Conservation (phyloP, 345 rosid species). For the Salix purpurea region DNA sequence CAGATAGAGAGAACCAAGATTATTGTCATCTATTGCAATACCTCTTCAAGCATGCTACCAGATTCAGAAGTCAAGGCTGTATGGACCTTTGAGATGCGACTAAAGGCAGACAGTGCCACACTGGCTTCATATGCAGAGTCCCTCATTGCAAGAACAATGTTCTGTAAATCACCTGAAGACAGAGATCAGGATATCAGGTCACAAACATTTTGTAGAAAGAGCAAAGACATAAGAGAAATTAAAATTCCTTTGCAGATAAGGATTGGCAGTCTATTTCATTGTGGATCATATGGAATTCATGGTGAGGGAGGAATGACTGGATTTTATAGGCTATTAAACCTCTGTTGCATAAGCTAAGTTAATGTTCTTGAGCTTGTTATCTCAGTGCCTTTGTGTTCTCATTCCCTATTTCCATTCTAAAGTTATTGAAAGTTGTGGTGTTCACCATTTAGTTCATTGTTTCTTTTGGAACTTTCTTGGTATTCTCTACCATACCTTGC, state of each 20-base stretch:
- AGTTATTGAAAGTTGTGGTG: background rate
- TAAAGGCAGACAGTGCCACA: slow-evolving; percentile 66
- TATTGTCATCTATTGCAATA: slow-evolving; percentile 18
- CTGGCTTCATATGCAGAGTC: slow-evolving; percentile 84
- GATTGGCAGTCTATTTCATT: background rate
- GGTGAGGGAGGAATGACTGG: background rate
- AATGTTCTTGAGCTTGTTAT: background rate
- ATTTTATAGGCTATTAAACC: background rate
- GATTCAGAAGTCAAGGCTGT: slow-evolving; percentile 93
- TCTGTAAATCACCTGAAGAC: slow-evolving; percentile 68
- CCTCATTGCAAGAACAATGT: slow-evolving; percentile 75
- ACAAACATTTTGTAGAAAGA: background rate
- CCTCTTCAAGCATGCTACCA: slow-evolving; percentile 98
- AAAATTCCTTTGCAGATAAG: background rate
- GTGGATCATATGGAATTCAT: background rate
- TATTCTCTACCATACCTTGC: background rate
- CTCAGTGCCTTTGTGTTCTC: background rate
- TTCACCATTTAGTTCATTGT: background rate
- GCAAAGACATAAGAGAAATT: background rate
- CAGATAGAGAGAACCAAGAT: background rate
- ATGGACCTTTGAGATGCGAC: slow-evolving; percentile 67
- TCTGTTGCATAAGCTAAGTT: background rate
- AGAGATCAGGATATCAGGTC: slow-evolving; percentile 4
- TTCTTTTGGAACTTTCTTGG: background rate
- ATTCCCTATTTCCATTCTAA: background rate